phyloP scores from a whole-genome alignment of 1,284 basidiomycete species.

The Cryptococcus hybrid region DNA sequence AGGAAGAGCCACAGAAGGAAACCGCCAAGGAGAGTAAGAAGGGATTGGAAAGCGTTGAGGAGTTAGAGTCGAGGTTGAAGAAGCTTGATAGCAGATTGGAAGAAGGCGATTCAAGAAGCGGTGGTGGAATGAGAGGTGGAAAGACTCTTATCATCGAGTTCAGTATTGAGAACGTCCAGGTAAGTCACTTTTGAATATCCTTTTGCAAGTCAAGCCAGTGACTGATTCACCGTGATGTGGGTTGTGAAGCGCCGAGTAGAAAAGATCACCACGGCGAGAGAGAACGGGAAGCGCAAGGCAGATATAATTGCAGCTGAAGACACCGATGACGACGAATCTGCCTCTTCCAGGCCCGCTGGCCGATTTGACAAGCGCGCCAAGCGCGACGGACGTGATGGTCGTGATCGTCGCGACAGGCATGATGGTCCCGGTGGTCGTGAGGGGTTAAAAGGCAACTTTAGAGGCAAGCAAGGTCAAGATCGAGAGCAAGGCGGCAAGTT shows the following conservation, averaged over 20 bases:
- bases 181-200: constrained; percentile 42
- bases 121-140: constrained; percentile 54
- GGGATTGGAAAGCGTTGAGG: constrained; percentile 43
- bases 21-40: constrained; percentile 37
- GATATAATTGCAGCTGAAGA: constrained; percentile 22
- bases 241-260: constrained; percentile 48
- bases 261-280: constrained; percentile 27
- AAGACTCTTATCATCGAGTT: constrained; percentile 81
- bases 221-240: constrained; percentile 4
- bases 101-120: constrained; percentile 36
- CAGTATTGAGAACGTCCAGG: constrained; percentile 89
- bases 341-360: not conserved
- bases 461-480: not conserved
- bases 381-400: not conserved
- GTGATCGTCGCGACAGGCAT: not conserved
- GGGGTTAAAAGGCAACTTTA: not conserved
- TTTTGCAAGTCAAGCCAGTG: not conserved
- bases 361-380: not conserved
- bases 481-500: constrained; percentile 1
- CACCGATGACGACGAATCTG: constrained; percentile 28
- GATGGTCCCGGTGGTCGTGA: not conserved
- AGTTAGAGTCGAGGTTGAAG: constrained; percentile 53
- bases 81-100: constrained; percentile 39
- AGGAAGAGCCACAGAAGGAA: constrained; percentile 36
- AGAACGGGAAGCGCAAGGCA: constrained; percentile 21